Base-by-base conservation (phyloP, 2,329 filamentous ascomycete species). In the Diaporthe citriasiana region DNA sequence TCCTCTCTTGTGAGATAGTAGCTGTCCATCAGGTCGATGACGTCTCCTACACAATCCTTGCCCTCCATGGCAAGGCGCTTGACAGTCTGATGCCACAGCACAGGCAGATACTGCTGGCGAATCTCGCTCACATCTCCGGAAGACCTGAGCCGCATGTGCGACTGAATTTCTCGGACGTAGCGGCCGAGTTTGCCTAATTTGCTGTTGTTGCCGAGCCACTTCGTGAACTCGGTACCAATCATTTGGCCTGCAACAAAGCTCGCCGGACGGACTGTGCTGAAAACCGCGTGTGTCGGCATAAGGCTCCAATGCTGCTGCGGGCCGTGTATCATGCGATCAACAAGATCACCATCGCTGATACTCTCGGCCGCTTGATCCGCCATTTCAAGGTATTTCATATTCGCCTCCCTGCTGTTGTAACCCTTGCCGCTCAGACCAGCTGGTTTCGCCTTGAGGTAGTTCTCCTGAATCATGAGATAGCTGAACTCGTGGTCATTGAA, bases 401-500 rank as follows among this genome's bases (percentile, higher is more conserved):
- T 93, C 76, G 92, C 89, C 82, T 96, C 93, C 76, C 90, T 91
- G 73, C 89, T 90, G 51, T 87, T 87, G 81, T 92, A 93, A 27
- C 85, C 84, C 60, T 86, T 85, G 68, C 87, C 87, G 75, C 87
- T 89, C 4, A 94, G 85, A 17, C 93, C 86, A 6, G 83, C 87
- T 4, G 97, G 97, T 75, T 92, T 94, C 2, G 95, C 95, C 76
- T 91, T 93, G 17, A 99, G 88, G 79, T 99, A 99, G 81, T 99
- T 99, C 83, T 99, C 97, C 82, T 99, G 97, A 60, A 99, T 92
- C 97, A 99, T 98, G 70, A 99, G 87, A 80, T 93, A 97, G 80
- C 95, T 98, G 84, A 98, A 97, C 79, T 99, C 97, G 80, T 99
- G 97, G 79, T 99, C 97, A 82, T 99, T 98, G 87, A 99, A 99